Evolutionary conservation across 2,329 filamentous ascomycete species (phyloP), one percentile per base, ranked within the genome.

Genomic region (Epichloe hybrida): DNA sequence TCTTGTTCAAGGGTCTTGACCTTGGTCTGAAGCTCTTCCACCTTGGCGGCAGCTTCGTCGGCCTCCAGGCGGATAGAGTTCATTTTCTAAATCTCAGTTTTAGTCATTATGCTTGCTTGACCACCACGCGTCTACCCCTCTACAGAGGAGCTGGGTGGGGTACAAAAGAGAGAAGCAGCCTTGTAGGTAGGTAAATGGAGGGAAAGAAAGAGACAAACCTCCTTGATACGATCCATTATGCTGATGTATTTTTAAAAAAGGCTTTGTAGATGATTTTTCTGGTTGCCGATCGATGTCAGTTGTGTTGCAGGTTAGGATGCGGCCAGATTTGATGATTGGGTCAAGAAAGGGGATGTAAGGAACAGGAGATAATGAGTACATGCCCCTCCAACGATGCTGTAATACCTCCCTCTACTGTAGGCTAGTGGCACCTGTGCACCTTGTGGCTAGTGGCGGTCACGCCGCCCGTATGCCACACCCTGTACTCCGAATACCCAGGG

Each of bases 1-100:
- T 97, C 91, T 72, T 95, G 86, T 74, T 98, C 90, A 57, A 97
- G 80, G 50, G 73, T 70, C 79, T 96, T 97, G 74, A 96, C 79
- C 74, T 88, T 90, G 62, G 71, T 59, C 74, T 93, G 83, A 59
- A 95, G 81, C 73, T 97, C 91, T 67, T 96, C 88, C 57, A 84
- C 84, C 74, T 91, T 86, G 67, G 76, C 72, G 58, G 81, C 73
- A 57, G 87, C 83, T 68, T 93, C 86, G 66, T 97, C 93, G 64
- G 88, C 86, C 80, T 97, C 88, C 72, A 91, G 74, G 68, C 91
- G 90, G 75, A 98, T 88, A 71, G 84, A 78, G 76, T 86, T 86
- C 88, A 96, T 91, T 84, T 89, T 91, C 91, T 96, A 56, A 55
- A 20, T 43, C 20, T 20, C 44, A 43, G 15, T 4, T 13, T 58